Conservation (phyloP, 2,329 filamentous ascomycete genomes). For the Coleophoma crateriformis region DNA sequence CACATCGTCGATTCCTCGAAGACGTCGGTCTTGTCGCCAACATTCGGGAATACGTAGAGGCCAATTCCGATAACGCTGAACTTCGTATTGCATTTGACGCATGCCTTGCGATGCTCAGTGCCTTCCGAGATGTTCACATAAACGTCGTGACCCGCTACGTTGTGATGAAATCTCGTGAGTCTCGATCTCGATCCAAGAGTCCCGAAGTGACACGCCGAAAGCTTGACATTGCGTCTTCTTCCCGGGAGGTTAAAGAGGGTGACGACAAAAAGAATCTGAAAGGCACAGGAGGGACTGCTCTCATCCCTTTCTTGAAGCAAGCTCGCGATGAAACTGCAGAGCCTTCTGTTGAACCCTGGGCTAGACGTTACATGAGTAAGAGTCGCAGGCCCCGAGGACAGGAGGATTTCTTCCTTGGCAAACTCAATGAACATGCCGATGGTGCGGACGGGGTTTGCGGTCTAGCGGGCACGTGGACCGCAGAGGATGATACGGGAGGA, state of each 20-base stretch:
- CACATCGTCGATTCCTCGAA: conserved; percentile 82
- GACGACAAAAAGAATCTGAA: conserved; percentile 54
- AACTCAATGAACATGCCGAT: conserved; percentile 35
- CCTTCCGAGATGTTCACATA: conserved; percentile 75
- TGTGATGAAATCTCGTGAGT: conserved; percentile 77
- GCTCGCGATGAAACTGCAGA: conserved; percentile 94
- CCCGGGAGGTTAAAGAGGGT: conserved; percentile 35
- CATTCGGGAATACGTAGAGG: conserved; percentile 76
- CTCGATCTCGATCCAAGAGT: conserved; percentile 48
- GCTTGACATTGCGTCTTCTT: conserved; percentile 59
- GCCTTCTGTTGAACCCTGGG: conserved; percentile 70
- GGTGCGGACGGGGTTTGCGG: conserved; percentile 49
- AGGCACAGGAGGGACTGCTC: conserved; percentile 86
- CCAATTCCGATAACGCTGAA: conserved; percentile 51
- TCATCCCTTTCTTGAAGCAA: conserved; percentile 96
- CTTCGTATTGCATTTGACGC: conserved; percentile 84
- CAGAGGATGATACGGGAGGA: conserved; percentile 72
- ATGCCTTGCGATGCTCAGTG: conserved; percentile 70
- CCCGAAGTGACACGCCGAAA: conserved; percentile 46
- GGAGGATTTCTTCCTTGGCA: conserved; percentile 53
- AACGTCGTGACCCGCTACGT: conserved; percentile 96
- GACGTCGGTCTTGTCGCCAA: conserved; percentile 78
- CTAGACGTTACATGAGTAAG: conserved; percentile 26
- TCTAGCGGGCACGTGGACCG: conserved; percentile 80
- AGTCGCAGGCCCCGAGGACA: conserved; percentile 34